Base-by-base conservation (phyloP, 2,329 filamentous ascomycete species). In the Pseudogymnoascus sp. region DNA sequence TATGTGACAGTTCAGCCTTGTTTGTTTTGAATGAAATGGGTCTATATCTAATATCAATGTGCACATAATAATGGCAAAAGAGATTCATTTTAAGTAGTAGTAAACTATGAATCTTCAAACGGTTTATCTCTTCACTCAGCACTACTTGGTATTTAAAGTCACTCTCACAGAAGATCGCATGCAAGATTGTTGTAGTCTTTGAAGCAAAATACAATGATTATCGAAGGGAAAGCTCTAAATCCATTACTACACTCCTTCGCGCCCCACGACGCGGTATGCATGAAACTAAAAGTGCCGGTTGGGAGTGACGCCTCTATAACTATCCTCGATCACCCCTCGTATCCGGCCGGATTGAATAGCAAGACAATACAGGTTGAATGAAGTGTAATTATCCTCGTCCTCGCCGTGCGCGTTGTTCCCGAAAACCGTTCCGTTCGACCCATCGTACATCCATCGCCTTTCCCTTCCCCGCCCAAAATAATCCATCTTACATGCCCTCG, bases 401-500 rank as follows among this genome's bases (percentile, higher is more conserved):
- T 55, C 29, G 27, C 48, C 9, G 48, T 33, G 48, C 48, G 48
- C 48, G 48, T 33, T 55, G 48, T 33, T 55, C 48, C 48, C 48
- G 48, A 33, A 55, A 33, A 55, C 48, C 48, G n/a, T 55, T 55
- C 48, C 48, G n/a, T 55, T 55, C 48, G 48, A 55, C 58, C 37
- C 58, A 59, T 59, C 58, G 58, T 59, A 59, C 58, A 59, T 59
- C 37, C 58, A 10, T 37, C 35, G 33, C 58, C 58, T 37, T 59
- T 40, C 37, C 58, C 37, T 59, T 40, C 37, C 58, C 31, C 25
- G 18, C 37, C 37, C 18, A 37, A 27, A 40, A 39, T 37, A 59
- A 59, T 35, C 40, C 61, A 68, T 69, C 64, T 84, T 88, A 97
- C 82, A 97, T 91, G 70, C 91, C 93, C 71, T 97, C 94, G 76